Percentiles rank a stretch among this genome's conserved stretches.
Conservation (phyloP, 768 basidiomycete species). For the Lactarius hengduanensis region DNA sequence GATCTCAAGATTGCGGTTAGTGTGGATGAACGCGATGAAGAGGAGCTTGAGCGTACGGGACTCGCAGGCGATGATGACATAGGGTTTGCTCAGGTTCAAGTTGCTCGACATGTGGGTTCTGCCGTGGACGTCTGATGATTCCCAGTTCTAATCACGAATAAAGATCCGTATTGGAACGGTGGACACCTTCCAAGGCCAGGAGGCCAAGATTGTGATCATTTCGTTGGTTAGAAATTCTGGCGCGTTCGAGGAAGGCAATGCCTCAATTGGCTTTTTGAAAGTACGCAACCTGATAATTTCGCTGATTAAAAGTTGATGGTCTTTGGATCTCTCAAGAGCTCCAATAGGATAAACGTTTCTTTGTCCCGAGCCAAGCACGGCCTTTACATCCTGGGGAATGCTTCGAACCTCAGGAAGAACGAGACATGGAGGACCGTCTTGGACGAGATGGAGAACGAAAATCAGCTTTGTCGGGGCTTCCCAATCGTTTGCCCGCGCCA, state of each 20-base stretch:
- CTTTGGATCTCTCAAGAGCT: slow-evolving; percentile 31
- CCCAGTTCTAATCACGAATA: neutral
- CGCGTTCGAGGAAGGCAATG: slow-evolving; percentile 37
- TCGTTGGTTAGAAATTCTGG: slow-evolving; percentile 74
- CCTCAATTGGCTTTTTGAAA: slow-evolving; percentile 70
- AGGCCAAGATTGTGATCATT: slow-evolving; percentile 69
- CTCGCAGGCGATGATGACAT: slow-evolving; percentile 39
- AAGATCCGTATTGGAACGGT: slow-evolving; percentile 71
- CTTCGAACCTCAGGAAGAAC: slow-evolving; percentile 50
- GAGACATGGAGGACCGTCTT: slow-evolving; percentile 59
- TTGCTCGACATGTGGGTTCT: slow-evolving; percentile 49
- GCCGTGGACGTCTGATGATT: neutral
- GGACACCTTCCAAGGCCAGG: slow-evolving; percentile 78
- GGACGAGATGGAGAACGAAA: slow-evolving; percentile 50
- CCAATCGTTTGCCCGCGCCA: slow-evolving; percentile 27
- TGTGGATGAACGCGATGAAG: slow-evolving; percentile 69
- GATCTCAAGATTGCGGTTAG: slow-evolving; percentile 53
- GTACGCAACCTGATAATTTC: slow-evolving; percentile 36
- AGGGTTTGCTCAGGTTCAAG: slow-evolving; percentile 48
- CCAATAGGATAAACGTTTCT: slow-evolving; percentile 50
- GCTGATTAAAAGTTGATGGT: slow-evolving; percentile 34
- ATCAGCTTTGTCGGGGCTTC: slow-evolving; percentile 27
- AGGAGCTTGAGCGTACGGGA: slow-evolving; percentile 54
- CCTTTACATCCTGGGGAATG: slow-evolving; percentile 70
- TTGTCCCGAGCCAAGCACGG: slow-evolving; percentile 74